These are phyloP conservation scores for Pythium sukuiense DNA, from an alignment of 352 stramenopile species.

Conservation along the genomic window DNA sequence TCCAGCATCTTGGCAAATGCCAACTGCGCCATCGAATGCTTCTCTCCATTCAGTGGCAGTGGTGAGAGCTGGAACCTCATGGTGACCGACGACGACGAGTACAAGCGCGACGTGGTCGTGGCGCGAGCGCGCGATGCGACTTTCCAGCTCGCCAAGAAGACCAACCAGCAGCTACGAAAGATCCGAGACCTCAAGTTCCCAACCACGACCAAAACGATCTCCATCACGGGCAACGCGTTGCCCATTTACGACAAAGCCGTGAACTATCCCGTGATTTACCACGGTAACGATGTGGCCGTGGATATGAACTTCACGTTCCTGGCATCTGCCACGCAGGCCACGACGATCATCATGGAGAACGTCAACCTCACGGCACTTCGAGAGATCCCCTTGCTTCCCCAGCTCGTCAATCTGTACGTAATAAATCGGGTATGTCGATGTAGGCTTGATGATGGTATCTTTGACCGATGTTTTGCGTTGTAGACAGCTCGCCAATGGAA, in stretches of 20 bases:
- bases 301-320: conserved; percentile 27
- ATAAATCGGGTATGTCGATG: no score
- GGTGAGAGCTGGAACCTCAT: conserved; percentile 34
- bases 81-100: conserved; percentile 33
- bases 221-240: conserved; percentile 39
- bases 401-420: conserved; percentile 35
- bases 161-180: conserved; percentile 16
- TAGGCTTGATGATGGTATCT: no score
- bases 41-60: conserved; percentile 33
- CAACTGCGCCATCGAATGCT: conserved; percentile 41
- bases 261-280: conserved; percentile 30
- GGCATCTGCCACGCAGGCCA: conserved; percentile 29
- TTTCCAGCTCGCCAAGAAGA: conserved; percentile 35
- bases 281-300: conserved; percentile 28
- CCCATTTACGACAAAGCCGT: conserved; percentile 37
- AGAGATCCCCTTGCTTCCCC: conserved; percentile 29
- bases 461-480: neutral
- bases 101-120: conserved; percentile 32
- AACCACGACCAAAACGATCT: conserved; percentile 32
- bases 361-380: conserved; percentile 33
- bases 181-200: conserved; percentile 36
- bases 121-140: conserved; percentile 11
- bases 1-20: neutral
- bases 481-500: conserved; percentile 23
- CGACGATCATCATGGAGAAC: conserved; percentile 42